Base-by-base conservation (phyloP, 805 yeast species). In the Metschnikowia gelsemii region DNA sequence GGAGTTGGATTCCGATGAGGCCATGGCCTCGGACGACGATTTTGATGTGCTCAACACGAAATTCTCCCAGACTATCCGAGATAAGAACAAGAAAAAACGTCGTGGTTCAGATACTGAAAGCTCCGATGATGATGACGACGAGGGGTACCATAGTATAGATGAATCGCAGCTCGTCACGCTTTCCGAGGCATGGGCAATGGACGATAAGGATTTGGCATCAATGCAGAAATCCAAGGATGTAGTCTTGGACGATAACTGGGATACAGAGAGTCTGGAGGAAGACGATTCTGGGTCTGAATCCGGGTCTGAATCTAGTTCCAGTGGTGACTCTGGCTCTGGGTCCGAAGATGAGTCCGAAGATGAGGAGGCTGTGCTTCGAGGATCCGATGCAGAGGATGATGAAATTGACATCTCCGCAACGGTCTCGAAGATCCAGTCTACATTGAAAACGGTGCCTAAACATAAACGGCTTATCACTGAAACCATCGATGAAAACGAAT, bases 101-200 rank as follows among this genome's bases (percentile, higher is more conserved):
- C 47, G 51, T 23, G 63, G 62, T 3, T 57, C 17, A 11, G 30
- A 26, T 9, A 13, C 18, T 18, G 31, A 25, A 12, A 20, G 9
- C 17, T 20, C 28, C 14, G 40, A 31, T 8, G 29, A 27, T 35
- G n/a, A 39, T 14, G 33, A 39, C 28, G 45, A 41, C 20, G 76
- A 72, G 8, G 91, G 78, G 9, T 84, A 86, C 56, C 76, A 76
- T 19, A 82, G 90, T 56, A 72, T 85, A 31, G 96, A 87, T 54
- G 96, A 87, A 57, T 69, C 63, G 22, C 85, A 87, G 50, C 71
- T 89, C 40, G 74, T 84, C 45, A 78, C 95, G 0, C 68, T 89
- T 28, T 84, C 95, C n/a, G 89, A 82, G 51, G 89, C 87, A 3
- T 88, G 96, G 96, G 96, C 85, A 56, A 62, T 79, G 63, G 93